These are phyloP conservation scores for Cercospora sp. DNA, from an alignment of 2,329 filamentous ascomycete genomes.

Conservation along the genomic window DNA sequence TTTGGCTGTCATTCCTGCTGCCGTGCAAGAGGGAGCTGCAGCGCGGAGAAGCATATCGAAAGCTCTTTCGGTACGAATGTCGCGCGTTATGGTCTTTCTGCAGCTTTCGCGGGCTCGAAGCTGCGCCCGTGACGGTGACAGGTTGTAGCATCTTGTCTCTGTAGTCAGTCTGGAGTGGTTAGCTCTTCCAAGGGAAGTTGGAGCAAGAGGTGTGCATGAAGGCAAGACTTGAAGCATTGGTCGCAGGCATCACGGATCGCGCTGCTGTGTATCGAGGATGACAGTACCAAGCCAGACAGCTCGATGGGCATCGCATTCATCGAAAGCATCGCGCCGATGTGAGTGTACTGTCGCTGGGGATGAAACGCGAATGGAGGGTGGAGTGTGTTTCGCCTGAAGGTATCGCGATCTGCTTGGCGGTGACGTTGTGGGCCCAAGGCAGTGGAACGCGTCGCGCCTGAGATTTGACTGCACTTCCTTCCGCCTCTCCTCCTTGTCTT, in stretches of 20 bases:
- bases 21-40: neutral
- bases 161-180: neutral
- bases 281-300: neutral
- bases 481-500: neutral
- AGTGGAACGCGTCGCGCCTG: neutral
- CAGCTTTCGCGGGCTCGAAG: neutral
- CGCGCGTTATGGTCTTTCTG: constrained; percentile 1
- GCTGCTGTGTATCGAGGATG: neutral
- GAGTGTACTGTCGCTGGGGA: neutral
- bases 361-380: neutral
- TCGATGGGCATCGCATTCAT: neutral
- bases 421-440: neutral
- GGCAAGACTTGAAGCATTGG: neutral
- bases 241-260: neutral
- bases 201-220: neutral
- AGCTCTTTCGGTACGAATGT: neutral
- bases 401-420: neutral
- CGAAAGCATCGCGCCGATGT: neutral
- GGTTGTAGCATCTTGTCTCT: neutral
- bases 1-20: neutral
- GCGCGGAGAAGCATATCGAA: neutral
- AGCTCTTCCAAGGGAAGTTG: neutral
- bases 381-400: neutral
- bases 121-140: neutral
- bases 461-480: neutral